A percentile compares a stretch with the other conserved stretches of the same genome.
These are phyloP conservation scores for Daphne laureola DNA, from an alignment of 441 rosid genomes.

Conservation along the genomic window DNA sequence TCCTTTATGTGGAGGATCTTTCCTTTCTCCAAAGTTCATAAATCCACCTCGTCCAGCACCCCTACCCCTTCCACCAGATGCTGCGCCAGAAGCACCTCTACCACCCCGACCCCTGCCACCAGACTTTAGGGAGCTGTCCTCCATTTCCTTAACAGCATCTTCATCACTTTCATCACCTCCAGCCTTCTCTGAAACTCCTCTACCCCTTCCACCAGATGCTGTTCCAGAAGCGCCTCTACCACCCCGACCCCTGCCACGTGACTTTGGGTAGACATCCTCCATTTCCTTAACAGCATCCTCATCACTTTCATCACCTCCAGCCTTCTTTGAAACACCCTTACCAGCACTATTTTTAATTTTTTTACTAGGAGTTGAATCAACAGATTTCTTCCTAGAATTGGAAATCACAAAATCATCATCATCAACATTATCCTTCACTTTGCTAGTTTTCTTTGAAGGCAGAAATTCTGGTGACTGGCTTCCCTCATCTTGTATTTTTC, in stretches of 20 bases:
- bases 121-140: constrained; percentile 48
- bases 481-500: constrained; percentile 41
- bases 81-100: constrained; percentile 51
- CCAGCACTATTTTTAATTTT: constrained; percentile 72
- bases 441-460: constrained; percentile 42
- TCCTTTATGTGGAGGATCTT: constrained; percentile 99
- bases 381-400: constrained; percentile 32
- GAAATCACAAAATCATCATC: constrained; percentile 67
- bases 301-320: constrained; percentile 44
- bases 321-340: constrained; percentile 44
- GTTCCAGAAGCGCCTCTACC: constrained; percentile 61
- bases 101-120: constrained; percentile 85
- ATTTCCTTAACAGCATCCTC: constrained; percentile 45
- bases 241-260: constrained; percentile 80
- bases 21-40: constrained; percentile 92
- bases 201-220: constrained; percentile 69
- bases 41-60: constrained; percentile 91
- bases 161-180: constrained; percentile 23
- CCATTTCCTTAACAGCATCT: constrained; percentile 41
- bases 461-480: constrained; percentile 35
- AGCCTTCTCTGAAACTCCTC: constrained; percentile 25
- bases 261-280: constrained; percentile 44
- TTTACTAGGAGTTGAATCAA: constrained; percentile 58
- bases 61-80: constrained; percentile 77
- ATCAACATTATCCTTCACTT: constrained; percentile 34